phyloP scores from a whole-genome alignment of 2,329 filamentous ascomycete species.

The Colletotrichum sp. region DNA sequence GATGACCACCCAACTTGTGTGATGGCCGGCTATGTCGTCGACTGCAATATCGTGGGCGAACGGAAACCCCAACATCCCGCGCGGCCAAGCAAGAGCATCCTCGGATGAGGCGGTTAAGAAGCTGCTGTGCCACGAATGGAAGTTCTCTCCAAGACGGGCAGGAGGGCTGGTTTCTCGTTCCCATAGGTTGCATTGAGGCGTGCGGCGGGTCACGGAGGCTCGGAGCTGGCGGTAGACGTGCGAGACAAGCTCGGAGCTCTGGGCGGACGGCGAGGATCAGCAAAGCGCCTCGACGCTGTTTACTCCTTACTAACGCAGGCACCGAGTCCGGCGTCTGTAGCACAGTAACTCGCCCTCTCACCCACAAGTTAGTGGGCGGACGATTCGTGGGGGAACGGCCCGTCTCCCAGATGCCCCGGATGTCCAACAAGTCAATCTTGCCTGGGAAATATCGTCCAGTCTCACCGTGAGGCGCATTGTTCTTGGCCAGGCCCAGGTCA shows the following conservation, averaged over 20 bases:
- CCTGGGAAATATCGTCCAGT: background rate
- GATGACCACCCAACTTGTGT: background rate
- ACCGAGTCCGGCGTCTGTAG: background rate
- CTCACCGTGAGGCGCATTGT: slow-evolving; percentile 16
- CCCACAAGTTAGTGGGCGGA: background rate
- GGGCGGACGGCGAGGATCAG: background rate
- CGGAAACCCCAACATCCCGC: background rate
- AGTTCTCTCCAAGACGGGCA: background rate
- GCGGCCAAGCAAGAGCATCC: background rate
- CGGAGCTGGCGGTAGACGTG: slow-evolving; percentile 15
- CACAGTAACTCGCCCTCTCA: background rate
- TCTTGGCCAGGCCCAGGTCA: background rate
- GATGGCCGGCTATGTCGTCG: background rate
- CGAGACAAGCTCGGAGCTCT: slow-evolving; percentile 13
- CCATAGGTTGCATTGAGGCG: background rate
- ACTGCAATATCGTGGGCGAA: background rate
- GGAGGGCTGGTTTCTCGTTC: background rate
- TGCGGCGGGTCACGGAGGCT: slow-evolving; percentile 9
- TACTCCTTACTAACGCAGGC: background rate
- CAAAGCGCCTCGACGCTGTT: background rate
- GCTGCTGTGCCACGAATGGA: background rate
- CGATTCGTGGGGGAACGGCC: background rate
- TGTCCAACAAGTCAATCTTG: background rate
- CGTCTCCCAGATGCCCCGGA: background rate
- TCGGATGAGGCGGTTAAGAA: slow-evolving; percentile 14